A percentile compares a stretch with the other conserved stretches of the same genome.
These are phyloP conservation scores for Cladosporium velox DNA, from an alignment of 2,329 filamentous ascomycete genomes.

Conservation along the genomic window DNA sequence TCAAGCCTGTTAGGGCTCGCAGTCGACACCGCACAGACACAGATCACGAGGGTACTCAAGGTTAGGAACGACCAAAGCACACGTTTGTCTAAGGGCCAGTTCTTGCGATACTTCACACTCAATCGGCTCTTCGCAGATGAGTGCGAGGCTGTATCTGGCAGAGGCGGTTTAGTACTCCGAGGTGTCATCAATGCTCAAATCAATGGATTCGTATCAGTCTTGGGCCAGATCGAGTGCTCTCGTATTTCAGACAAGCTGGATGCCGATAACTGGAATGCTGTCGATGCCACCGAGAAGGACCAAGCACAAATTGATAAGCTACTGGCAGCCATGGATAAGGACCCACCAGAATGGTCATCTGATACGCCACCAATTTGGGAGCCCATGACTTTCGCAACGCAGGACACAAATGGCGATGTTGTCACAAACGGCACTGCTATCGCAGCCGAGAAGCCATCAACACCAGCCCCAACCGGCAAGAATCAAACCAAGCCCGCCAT, in stretches of 20 bases:
- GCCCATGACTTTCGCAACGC: slow-evolving; percentile 32
- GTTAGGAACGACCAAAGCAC: slow-evolving; percentile 75
- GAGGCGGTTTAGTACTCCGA: slow-evolving; percentile 74
- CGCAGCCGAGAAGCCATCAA: slow-evolving; percentile 15
- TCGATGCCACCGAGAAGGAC: slow-evolving; percentile 69
- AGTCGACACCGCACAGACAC: slow-evolving; percentile 74
- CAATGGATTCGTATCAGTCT: slow-evolving; percentile 72
- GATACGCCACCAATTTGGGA: slow-evolving; percentile 55
- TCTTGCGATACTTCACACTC: slow-evolving; percentile 78
- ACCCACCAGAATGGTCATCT: slow-evolving; percentile 67
- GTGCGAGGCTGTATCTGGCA: slow-evolving; percentile 80
- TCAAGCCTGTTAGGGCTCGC: slow-evolving; percentile 76
- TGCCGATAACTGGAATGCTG: slow-evolving; percentile 75
- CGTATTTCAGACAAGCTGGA: slow-evolving; percentile 76
- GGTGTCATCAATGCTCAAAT: slow-evolving; percentile 80
- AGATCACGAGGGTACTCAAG: slow-evolving; percentile 73
- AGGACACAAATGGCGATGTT: slow-evolving; percentile 34
- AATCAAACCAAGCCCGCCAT: slow-evolving; percentile 54
- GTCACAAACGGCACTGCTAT: slow-evolving; percentile 26
- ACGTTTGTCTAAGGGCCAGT: slow-evolving; percentile 66
- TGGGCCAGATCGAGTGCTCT: slow-evolving; percentile 73
- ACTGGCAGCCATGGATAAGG: slow-evolving; percentile 68
- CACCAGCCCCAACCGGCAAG: slow-evolving; percentile 23
- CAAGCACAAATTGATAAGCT: slow-evolving; percentile 63
- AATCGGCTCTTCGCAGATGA: slow-evolving; percentile 84